Evolutionary conservation across 352 stramenopile species (phyloP), one percentile per base, ranked within the genome.

Genomic region (Pythium brassicae): DNA sequence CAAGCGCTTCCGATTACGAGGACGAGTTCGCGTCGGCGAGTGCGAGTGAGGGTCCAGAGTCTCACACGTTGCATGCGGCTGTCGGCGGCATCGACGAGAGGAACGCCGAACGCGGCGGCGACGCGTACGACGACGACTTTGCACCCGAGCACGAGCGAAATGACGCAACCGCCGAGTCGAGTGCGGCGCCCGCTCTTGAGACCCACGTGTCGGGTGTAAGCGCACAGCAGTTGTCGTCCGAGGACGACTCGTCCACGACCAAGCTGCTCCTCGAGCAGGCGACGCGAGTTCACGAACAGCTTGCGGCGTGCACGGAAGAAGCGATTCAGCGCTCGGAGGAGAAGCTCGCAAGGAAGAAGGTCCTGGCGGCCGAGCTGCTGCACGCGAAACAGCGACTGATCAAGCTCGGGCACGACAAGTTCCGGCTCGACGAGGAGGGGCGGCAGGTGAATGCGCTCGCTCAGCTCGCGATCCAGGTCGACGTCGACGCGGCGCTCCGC

Each of bases 231-330:
- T 84, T 69, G 19, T 48, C 34, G 22, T 83, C 66, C 12, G 68
- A 82, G 22, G 75, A 83, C 22, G 75, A 83, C 35, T 86, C 75
- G 12, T 82, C 76, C 6, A 80, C 63, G 11, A 86, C 73, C 17
- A 78, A 71, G 32, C 49, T 83, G 43, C 56, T 86, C n/a, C 37
- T 76, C 10, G 59, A 57, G 10, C 63, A 86, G 52, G 57, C 71
- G 9, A 37, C 39, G 29, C 42, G 51, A 0, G 26, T 77, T 2
- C 55, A 70, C 47, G 44, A 48, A 15, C 46, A 56, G n/a, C 23
- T 42, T 10, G 45, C 46, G 19, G 51, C 49, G 1, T 29, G 32
- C 23, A 39, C 22, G 5, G 53, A 65, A 22, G 32, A 11, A 11
- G 46, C 65, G 12, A 46, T 51, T 11, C 35, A 50, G 8, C 50